Evolutionary conservation across 805 yeast genomes (phyloP), one percentile per base, ranked within the genome.

Genomic region (Metschnikowia proteae): DNA sequence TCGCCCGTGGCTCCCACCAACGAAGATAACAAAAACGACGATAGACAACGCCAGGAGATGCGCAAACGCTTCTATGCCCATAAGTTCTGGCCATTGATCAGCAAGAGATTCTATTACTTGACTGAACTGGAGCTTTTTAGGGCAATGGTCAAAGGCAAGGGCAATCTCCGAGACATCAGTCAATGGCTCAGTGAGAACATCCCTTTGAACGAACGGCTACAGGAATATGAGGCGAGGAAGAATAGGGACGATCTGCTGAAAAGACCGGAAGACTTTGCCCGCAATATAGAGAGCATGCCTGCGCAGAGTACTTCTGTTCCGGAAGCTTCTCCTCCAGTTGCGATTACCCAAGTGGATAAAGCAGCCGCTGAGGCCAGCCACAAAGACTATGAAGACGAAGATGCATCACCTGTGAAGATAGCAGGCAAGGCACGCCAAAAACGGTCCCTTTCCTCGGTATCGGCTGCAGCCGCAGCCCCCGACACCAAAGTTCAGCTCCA

Each of bases 101-200:
- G 64, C 27, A 63, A 64, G 46, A 54, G 67, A 38, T 73, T 71
- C 58, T 60, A 61, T 53, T 73, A 73, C 48, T 58, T 73, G 29
- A 60, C 58, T n/a, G 76, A 73, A 48, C 64, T 70, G 38, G 76
- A 69, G 47, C 59, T 73, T 32, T 66, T 71, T 56, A 66, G 67
- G 47, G 76, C 72, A 3, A 70, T 73, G 57, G 71, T 70, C 25
- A 70, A 68, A 49, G 75, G 74, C 4, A 70, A 65, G 54, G 76
- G 76, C 5, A 69, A 71, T 40, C 61, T 73, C 27, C 62, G 75
- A 35, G 73, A 69, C 23, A 64, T 72, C 43, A 65, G 69, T 28
- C 66, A 60, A 47, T 69, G 71, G 70, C 60, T 73, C 31, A 62
- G 64, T 4, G 71, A 68, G n/a, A 70, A 67, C 49, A 43, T 51